phyloP scores from a whole-genome alignment of 2,329 filamentous ascomycete genomes.

The Neonectria sp. region DNA sequence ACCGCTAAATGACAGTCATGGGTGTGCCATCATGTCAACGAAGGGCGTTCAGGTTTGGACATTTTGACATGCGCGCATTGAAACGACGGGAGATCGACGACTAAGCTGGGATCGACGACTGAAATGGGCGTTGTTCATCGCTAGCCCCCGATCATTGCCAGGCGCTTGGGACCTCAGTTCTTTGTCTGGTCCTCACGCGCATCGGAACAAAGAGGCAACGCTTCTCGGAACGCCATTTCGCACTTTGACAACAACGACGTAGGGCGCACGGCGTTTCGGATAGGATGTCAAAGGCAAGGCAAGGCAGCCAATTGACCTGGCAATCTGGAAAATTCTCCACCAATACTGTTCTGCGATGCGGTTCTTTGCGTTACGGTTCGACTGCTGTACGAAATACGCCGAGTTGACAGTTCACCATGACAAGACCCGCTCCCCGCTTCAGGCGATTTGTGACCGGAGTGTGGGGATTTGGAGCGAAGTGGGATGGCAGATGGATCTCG shows the following conservation, averaged over 20 bases:
- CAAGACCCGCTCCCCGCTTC: conserved; percentile 3
- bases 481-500: background rate
- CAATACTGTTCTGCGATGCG: background rate
- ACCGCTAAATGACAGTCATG: background rate
- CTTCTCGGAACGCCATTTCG: background rate
- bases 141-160: background rate
- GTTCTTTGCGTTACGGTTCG: background rate
- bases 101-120: background rate
- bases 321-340: too few species aligned
- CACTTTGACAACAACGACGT: background rate
- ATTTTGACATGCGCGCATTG: conserved; percentile 28
- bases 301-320: background rate
- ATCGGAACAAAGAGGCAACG: background rate
- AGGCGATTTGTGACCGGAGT: background rate
- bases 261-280: background rate
- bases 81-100: background rate
- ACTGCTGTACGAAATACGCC: background rate
- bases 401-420: background rate
- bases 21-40: conserved; percentile 18
- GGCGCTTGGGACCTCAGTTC: background rate
- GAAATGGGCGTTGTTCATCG: background rate
- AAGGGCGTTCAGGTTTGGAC: conserved; percentile 11
- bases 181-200: background rate
- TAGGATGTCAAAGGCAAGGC: background rate
- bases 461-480: background rate